Evolutionary conservation across 192 early-diverging fungal species (phyloP), one percentile per base, ranked within the genome.

Genomic region (Podila horticola): DNA sequence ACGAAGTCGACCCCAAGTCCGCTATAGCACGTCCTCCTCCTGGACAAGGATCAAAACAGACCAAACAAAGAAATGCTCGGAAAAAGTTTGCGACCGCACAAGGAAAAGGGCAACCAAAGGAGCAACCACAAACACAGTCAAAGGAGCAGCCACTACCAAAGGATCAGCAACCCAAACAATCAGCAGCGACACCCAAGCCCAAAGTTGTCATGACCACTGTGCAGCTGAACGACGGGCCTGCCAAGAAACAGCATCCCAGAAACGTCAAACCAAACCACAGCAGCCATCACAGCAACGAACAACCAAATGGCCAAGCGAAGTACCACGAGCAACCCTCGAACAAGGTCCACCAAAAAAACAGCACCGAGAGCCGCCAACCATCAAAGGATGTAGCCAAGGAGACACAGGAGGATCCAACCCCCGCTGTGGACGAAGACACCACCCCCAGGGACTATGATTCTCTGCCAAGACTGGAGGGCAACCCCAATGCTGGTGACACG

Each of bases 191-290:
- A 29, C 61, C 62, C 9, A 22, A 45, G 8, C 41, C 75, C 20
- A 81, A 81, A n/a, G 49, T 81, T 19, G 17, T 73, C n/a, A 72
- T 81, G 66, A 81, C 77, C 11, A 69, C 66, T 8, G 67, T 73
- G 15, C 62, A 64, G 5, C 62, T 81, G 19, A 24, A 63, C 28
- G 77, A 79, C 50, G 5, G 41, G 41, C 41, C 41, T 45, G 41
- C 3, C 41, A 45, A 8, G 41, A 45, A 45, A n/a, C 34, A 36
- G 11, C 31, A 31, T 2, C 41, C 41, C 13, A 45, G 15, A 17
- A 45, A 45, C 41, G 41, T 13, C 15, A 4, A 57, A 57, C 1
- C 17, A 20, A 26, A 58, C 50, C 15, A 26, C 26, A 3, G 66
- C 29, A 36, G 41, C 31, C 15, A 26, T 26, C 9, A 71, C 29